Conservation (phyloP, 108 stramenopile genomes). For the Cyclotella distinguenda region DNA sequence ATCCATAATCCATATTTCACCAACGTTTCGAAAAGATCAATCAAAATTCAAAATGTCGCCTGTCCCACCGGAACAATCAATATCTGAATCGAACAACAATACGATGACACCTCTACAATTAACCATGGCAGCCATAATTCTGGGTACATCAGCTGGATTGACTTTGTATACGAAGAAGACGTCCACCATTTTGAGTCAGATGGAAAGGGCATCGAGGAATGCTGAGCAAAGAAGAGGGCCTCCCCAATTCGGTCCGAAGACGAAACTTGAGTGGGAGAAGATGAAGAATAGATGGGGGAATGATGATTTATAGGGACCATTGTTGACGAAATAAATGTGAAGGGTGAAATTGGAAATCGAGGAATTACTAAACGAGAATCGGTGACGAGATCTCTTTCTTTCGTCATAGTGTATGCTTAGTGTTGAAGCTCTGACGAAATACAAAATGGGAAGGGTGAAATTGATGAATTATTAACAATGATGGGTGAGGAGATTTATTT, state of each 20-base stretch:
- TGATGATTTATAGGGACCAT: slow-evolving; percentile 49
- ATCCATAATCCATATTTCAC: too few relatives aligned
- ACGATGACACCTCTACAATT: slow-evolving; percentile 45
- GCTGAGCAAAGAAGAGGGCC: slow-evolving; percentile 44
- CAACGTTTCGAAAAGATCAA: too few relatives aligned
- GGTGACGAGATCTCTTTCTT: too few relatives aligned
- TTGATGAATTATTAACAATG: too few relatives aligned
- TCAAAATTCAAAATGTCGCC: too few relatives aligned
- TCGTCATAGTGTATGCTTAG: too few relatives aligned
- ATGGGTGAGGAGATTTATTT: too few relatives aligned
- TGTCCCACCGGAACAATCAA: too few relatives aligned
- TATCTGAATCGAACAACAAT: background rate
- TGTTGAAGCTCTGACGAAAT: too few relatives aligned
- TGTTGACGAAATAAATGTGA: background rate
- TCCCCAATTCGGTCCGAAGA: slow-evolving; percentile 62
- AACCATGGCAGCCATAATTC: slow-evolving; percentile 48
- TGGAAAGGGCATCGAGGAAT: slow-evolving; percentile 50
- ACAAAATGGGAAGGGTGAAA: too few relatives aligned
- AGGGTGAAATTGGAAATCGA: background rate
- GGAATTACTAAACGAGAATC: too few relatives aligned
- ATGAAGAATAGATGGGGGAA: slow-evolving; percentile 58
- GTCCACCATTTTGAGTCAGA: slow-evolving; percentile 52
- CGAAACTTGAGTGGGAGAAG: slow-evolving; percentile 69
- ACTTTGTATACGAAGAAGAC: slow-evolving; percentile 75
- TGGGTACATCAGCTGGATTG: slow-evolving; percentile 68